Conservation (phyloP, 2,329 filamentous ascomycete genomes). For the Trichoderma koningii region DNA sequence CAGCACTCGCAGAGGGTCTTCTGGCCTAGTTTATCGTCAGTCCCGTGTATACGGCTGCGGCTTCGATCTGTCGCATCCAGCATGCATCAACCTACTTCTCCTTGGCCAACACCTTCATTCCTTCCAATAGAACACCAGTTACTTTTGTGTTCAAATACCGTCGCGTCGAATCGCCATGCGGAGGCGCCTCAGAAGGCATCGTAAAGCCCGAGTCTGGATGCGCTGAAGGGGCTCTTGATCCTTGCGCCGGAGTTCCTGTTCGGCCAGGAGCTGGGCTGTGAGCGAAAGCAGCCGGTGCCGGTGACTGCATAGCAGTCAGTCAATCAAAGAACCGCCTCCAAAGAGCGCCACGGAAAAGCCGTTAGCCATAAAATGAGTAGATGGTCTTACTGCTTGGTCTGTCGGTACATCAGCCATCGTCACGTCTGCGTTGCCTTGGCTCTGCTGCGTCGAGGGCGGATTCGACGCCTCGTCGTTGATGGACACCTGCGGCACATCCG, state of each 20-base stretch:
- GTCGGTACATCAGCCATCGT: constrained; percentile 48
- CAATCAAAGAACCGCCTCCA: background rate
- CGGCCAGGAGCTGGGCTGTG: constrained; percentile 48
- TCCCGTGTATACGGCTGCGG: background rate
- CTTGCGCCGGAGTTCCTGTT: constrained; percentile 53
- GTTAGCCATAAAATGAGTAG: background rate
- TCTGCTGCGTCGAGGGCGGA: constrained; percentile 30
- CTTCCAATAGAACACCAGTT: constrained; percentile 67
- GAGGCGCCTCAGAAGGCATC: constrained; percentile 62
- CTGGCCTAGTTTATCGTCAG: constrained; percentile 51
- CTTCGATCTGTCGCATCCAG: background rate
- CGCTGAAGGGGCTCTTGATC: constrained; percentile 58
- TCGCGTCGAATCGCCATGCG: constrained; percentile 68
- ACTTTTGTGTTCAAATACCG: constrained; percentile 73
- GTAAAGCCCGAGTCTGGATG: constrained; percentile 56
- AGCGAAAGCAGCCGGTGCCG: constrained; percentile 41
- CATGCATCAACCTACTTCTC: constrained; percentile 62
- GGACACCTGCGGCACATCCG: constrained; percentile 32
- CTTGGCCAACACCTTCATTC: constrained; percentile 71
- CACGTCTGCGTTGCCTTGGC: constrained; percentile 40
- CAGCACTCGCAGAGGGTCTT: constrained; percentile 67
- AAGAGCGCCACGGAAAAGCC: background rate
- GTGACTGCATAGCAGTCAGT: constrained; percentile 35
- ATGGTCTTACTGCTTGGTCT: constrained; percentile 45
- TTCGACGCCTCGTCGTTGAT: constrained; percentile 32